Conservation (phyloP, 345 rosid genomes). For the Populus euphratica region DNA sequence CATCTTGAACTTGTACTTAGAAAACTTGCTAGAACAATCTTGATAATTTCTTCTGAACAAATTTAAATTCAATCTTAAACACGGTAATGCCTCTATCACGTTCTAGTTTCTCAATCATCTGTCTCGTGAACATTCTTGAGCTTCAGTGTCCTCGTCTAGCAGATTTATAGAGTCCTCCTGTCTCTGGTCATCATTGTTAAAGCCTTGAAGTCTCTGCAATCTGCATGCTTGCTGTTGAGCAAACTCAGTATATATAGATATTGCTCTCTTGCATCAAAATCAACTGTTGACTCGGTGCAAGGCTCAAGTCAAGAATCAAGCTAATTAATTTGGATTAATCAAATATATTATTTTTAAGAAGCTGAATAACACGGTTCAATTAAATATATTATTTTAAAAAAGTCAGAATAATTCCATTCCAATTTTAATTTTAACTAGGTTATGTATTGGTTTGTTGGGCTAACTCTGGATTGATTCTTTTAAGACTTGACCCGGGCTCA, state of each 20-base stretch:
- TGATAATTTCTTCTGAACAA: conserved; percentile 16
- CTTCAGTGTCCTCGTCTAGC: background rate
- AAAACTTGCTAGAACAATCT: conserved; percentile 67
- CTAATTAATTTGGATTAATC: too few relatives aligned
- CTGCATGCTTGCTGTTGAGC: background rate
- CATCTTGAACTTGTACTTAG: conserved; percentile 67
- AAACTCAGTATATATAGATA: too few relatives aligned
- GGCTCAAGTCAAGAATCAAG: too few relatives aligned
- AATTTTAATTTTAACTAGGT: too few relatives aligned
- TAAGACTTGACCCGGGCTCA: too few relatives aligned
- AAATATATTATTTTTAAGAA: too few relatives aligned
- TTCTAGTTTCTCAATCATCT: background rate
- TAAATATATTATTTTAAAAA: too few relatives aligned
- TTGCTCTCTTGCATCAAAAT: background rate
- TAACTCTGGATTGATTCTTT: too few relatives aligned
- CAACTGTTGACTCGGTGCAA: too few relatives aligned
- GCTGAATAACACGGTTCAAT: too few relatives aligned
- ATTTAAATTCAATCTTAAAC: background rate
- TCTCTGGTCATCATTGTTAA: background rate
- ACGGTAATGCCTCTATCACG: background rate
- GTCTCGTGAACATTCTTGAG: background rate
- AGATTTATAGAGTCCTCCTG: background rate
- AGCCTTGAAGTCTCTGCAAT: background rate
- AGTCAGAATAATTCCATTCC: too few relatives aligned
- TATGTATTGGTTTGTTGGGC: too few relatives aligned